phyloP scores from a whole-genome alignment of 441 rosid species.

The Biscutella auriculata region DNA sequence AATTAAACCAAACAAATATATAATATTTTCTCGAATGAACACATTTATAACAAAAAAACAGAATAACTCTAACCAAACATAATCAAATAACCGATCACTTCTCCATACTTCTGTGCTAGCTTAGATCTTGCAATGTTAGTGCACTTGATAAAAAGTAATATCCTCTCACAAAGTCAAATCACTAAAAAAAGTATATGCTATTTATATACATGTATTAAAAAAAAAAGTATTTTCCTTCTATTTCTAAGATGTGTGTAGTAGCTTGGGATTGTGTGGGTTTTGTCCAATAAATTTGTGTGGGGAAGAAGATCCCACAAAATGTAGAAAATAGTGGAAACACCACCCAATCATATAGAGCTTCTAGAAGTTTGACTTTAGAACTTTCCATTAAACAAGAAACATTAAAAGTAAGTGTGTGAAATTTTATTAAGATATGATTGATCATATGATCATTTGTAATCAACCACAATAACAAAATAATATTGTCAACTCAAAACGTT shows the following conservation, averaged over 20 bases:
- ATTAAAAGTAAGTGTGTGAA: conserved; percentile 5
- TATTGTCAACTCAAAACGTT: too few species aligned
- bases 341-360: conserved; percentile 30
- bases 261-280: conserved; percentile 14
- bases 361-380: conserved; percentile 48
- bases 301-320: conserved; percentile 10
- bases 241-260: not conserved
- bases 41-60: too few species aligned
- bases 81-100: too few species aligned
- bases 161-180: not conserved
- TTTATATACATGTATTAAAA: too few species aligned
- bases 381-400: conserved; percentile 20
- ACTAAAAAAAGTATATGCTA: not conserved
- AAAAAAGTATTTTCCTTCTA: too few species aligned
- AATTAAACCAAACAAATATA: too few species aligned
- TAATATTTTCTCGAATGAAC: too few species aligned
- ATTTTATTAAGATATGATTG: not conserved
- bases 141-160: not conserved
- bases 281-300: conserved; percentile 22
- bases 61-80: too few species aligned
- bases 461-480: conserved; percentile 20
- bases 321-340: conserved; percentile 34
- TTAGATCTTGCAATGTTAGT: too few species aligned
- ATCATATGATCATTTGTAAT: conserved; percentile 7
- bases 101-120: too few species aligned